phyloP scores from a whole-genome alignment of 2,329 filamentous ascomycete species.

The Rhytidhysteron rufulum region DNA sequence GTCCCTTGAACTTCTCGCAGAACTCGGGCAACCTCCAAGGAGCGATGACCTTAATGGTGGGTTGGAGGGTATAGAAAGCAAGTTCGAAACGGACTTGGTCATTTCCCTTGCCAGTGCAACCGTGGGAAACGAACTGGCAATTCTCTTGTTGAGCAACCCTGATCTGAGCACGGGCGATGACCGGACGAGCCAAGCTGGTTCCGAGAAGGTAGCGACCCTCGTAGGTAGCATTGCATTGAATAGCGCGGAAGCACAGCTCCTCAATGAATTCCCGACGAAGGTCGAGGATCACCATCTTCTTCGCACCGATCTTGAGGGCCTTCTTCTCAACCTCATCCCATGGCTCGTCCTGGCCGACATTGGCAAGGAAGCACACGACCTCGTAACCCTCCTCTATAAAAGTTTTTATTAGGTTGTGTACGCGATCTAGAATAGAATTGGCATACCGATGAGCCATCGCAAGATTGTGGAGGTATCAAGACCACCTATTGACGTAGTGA shows the following conservation, averaged over 20 bases:
- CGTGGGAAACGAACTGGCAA: conserved; percentile 50
- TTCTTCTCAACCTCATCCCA: conserved; percentile 61
- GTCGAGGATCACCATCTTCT: conserved; percentile 60
- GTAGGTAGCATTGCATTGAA: conserved; percentile 62
- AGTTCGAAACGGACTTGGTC: conserved; percentile 65
- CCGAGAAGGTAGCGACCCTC: conserved; percentile 55
- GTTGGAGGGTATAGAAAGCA: conserved; percentile 59
- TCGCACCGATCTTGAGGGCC: conserved; percentile 65
- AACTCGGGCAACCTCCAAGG: conserved; percentile 70
- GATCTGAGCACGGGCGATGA: conserved; percentile 67
- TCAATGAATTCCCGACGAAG: conserved; percentile 74
- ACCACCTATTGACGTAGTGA: conserved; percentile 39
- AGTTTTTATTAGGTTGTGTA: conserved; percentile 8
- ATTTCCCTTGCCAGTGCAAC: conserved; percentile 49
- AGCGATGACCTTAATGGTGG: conserved; percentile 67
- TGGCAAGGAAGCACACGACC: conserved; percentile 58
- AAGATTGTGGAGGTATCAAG: conserved; percentile 57
- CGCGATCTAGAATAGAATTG: background rate
- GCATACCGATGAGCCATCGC: conserved; percentile 34
- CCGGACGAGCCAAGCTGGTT: conserved; percentile 63
- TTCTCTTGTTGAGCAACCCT: conserved; percentile 60
- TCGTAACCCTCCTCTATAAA: conserved; percentile 51
- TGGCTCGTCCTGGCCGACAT: conserved; percentile 59
- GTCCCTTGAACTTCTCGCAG: conserved; percentile 67
- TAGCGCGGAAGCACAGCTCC: conserved; percentile 73